Conservation (phyloP, 2,329 filamentous ascomycete species). For the Fusarium transvaalense region DNA sequence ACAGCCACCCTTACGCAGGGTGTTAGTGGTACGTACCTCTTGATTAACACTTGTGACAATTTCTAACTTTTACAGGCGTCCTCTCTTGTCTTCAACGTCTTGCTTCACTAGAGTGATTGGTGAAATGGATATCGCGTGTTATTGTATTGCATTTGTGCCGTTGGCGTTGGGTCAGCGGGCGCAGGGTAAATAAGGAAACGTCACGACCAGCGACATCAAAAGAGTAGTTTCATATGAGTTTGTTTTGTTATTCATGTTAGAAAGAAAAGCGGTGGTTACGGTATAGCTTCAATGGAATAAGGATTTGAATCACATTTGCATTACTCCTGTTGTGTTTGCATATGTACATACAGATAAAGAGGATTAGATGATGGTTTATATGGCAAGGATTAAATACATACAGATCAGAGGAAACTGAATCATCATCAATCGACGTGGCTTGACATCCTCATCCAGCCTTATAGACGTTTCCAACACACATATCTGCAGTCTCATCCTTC, state of each 20-base stretch:
- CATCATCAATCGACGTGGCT: not conserved
- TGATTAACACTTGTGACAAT: not conserved
- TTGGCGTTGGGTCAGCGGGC: slow-evolving; percentile 46
- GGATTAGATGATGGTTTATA: not conserved
- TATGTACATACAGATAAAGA: slow-evolving; percentile 19
- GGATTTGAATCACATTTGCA: slow-evolving; percentile 1
- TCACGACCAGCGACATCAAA: slow-evolving; percentile 25
- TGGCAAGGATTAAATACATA: no score
- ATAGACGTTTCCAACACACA: not conserved
- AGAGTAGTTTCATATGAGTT: slow-evolving; percentile 28
- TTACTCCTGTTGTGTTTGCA: slow-evolving; percentile 4
- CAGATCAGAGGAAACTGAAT: not conserved
- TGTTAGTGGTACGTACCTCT: slow-evolving; percentile 78
- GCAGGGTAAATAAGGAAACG: slow-evolving; percentile 33
- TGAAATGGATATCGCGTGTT: slow-evolving; percentile 36
- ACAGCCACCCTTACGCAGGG: slow-evolving; percentile 88
- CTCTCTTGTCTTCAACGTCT: slow-evolving; percentile 59
- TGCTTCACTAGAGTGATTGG: slow-evolving; percentile 47
- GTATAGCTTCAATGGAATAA: slow-evolving; percentile 1
- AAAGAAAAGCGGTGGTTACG: slow-evolving; percentile 8
- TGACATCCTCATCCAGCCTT: no score
- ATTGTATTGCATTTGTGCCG: slow-evolving; percentile 45
- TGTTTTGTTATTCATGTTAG: not conserved
- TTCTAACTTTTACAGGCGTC: slow-evolving; percentile 52
- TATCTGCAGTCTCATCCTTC: not conserved